Evolutionary conservation across 345 rosid genomes (phyloP).

Genomic region (Eucalyptus polyanthemos): DNA sequence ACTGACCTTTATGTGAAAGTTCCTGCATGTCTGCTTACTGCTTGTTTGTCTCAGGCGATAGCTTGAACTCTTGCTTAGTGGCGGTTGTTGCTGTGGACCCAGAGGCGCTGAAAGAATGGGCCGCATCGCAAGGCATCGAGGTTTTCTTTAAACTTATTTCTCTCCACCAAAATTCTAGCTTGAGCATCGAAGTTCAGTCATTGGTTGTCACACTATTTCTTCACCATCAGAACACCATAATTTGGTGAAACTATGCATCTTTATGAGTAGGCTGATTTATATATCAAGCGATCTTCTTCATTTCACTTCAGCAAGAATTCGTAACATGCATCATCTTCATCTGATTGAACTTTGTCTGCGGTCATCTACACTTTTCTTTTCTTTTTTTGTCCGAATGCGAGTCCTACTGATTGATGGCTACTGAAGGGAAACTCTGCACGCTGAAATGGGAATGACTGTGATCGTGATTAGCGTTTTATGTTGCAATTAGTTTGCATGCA

Average conservation of each 20-base stretch:
- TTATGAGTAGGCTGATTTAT: not conserved
- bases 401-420: not conserved
- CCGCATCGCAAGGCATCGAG: conserved; percentile 60
- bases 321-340: not conserved
- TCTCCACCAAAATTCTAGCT: not conserved
- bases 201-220: not conserved
- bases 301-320: not conserved
- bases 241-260: not conserved
- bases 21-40: not conserved
- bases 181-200: not conserved
- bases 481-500: not conserved
- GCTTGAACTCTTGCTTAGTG: conserved; percentile 71
- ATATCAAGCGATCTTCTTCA: not conserved
- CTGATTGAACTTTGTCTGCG: not conserved
- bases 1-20: not conserved
- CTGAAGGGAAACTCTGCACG: not conserved
- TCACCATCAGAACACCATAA: not conserved
- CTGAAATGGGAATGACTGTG: not conserved
- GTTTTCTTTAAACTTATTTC: conserved; percentile 1
- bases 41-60: conserved; percentile 49
- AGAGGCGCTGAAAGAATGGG: conserved; percentile 70
- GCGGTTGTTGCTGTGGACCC: conserved; percentile 72
- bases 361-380: not conserved
- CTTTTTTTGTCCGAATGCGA: accelerated
- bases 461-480: not conserved